These are phyloP conservation scores for Penicillium tannophilum DNA, from an alignment of 495 filamentous ascomycete species.

Conservation along the genomic window DNA sequence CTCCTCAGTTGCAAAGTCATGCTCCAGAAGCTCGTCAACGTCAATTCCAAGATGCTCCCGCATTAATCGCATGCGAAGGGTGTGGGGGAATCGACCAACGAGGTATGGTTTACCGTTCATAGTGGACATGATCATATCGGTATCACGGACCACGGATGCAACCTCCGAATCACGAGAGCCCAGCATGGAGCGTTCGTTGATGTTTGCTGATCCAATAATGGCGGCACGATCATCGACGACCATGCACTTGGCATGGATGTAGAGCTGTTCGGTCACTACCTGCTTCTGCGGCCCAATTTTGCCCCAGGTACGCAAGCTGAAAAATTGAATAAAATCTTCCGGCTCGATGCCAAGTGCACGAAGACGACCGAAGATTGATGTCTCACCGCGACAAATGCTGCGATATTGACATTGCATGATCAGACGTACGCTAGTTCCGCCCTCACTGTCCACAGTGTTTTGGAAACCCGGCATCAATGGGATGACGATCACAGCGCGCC, in stretches of 20 bases:
- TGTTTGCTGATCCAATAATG: slow-evolving; percentile 97
- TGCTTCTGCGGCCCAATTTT: slow-evolving; percentile 81
- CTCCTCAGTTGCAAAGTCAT: slow-evolving; percentile 60
- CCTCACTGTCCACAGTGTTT: slow-evolving; percentile 90
- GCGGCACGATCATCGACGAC: slow-evolving; percentile 92
- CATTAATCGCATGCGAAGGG: slow-evolving; percentile 91
- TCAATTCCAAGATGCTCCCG: slow-evolving; percentile 95
- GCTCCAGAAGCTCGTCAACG: slow-evolving; percentile 86
- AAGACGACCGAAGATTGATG: slow-evolving; percentile 88
- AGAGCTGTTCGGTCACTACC: slow-evolving; percentile 93
- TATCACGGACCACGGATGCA: slow-evolving; percentile 89
- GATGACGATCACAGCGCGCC: slow-evolving; percentile 93
- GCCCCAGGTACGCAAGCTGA: slow-evolving; percentile 89
- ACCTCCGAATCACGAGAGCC: slow-evolving; percentile 90
- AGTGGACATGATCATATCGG: slow-evolving; percentile 86
- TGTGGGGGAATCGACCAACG: slow-evolving; percentile 91
- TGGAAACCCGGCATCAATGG: slow-evolving; percentile 98
- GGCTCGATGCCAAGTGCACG: slow-evolving; percentile 85
- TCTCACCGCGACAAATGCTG: slow-evolving; percentile 92
- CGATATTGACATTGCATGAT: slow-evolving; percentile 99
- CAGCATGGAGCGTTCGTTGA: slow-evolving; percentile 97
- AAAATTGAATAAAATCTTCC: slow-evolving; percentile 96
- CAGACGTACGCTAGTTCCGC: slow-evolving; percentile 88
- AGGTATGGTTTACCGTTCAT: slow-evolving; percentile 89
- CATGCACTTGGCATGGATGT: slow-evolving; percentile 98